These are phyloP conservation scores for Cucumis hystrix DNA, from an alignment of 306 rosid species.

Conservation along the genomic window DNA sequence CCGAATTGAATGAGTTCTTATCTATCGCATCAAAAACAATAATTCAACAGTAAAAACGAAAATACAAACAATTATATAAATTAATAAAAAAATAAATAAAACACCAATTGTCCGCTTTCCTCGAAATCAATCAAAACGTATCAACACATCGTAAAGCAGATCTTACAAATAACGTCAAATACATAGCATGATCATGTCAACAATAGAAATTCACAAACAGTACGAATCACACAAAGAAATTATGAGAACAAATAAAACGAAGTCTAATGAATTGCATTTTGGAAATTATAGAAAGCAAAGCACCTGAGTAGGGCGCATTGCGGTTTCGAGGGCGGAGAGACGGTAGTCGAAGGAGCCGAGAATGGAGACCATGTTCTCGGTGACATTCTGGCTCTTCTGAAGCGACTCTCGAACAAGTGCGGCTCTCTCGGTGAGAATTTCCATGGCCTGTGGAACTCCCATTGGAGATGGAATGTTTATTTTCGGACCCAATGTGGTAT, in stretches of 20 bases:
- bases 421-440: conserved; percentile 48
- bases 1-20: conserved; percentile 82
- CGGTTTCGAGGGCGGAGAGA: conserved; percentile 88
- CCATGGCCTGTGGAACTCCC: conserved; percentile 56
- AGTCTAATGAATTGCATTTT: background rate
- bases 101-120: background rate
- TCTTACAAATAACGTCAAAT: background rate
- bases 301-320: conserved; percentile 98
- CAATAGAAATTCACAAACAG: background rate
- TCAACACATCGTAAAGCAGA: background rate
- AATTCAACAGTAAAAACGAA: background rate
- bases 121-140: background rate
- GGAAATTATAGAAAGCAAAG: background rate
- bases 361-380: conserved; percentile 76
- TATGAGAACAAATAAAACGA: background rate
- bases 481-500: conserved; percentile 11
- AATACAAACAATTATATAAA: background rate
- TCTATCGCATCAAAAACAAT: conserved; percentile 19
- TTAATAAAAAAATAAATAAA: background rate
- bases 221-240: background rate
- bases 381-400: conserved; percentile 60
- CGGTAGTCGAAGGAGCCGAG: conserved; percentile 95
- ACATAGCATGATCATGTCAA: conserved; percentile 7
- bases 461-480: conserved; percentile 6
- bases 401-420: conserved; percentile 49